Evolutionary conservation across 176 grass and related monocot genomes (phyloP), one percentile per base, ranked within the genome.

Genomic region (Pharus latifolius): DNA sequence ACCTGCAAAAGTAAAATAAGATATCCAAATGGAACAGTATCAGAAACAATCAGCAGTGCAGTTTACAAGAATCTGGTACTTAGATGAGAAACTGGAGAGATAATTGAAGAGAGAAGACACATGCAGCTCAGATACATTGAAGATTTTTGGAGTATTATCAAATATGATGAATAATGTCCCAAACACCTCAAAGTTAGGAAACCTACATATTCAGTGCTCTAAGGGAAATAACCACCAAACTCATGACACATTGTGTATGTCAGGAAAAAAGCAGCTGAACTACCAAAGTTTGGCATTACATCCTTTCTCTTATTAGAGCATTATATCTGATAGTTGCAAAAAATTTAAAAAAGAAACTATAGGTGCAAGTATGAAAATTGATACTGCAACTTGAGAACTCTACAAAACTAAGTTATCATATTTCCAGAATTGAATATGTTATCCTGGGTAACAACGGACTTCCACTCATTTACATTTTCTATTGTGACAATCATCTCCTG

Each of bases 1-100:
- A 96, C 85, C 87, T 96, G 87, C 64, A 80, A 60, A 76, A 79
- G n/a, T 20, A 48, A 60, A 25, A 38, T 10, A 60, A 79, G 22
- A 11, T 59, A 27, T 57, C 66, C 52, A 67, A 47, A 74, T 61
- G 18, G 43, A 49, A 65, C n/a, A 64, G 40, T 15, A 80, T 16
- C 35, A 61, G 19, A 27, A 22, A 51, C 33, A 56, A 26, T 5
- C 18, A 41, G 23, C 30, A 44, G 30, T 34, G 14, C 8, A 41
- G 20, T 40, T 53, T 62, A 15, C 13, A 20, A 14, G 7, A 40
- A 24, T 56, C 15, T 38, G 22, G 20, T 17, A 69, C 28, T 41
- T 4, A 78, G 17, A 70, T 42, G 44, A 11, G 22, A 50, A 38
- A 16, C 14, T 25, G 20, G 3, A 50, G 57, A 42, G 37, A 25